Percentiles rank a stretch among this genome's conserved stretches.
phyloP scores from a whole-genome alignment of 345 rosid genomes.

The Syzygium grande region DNA sequence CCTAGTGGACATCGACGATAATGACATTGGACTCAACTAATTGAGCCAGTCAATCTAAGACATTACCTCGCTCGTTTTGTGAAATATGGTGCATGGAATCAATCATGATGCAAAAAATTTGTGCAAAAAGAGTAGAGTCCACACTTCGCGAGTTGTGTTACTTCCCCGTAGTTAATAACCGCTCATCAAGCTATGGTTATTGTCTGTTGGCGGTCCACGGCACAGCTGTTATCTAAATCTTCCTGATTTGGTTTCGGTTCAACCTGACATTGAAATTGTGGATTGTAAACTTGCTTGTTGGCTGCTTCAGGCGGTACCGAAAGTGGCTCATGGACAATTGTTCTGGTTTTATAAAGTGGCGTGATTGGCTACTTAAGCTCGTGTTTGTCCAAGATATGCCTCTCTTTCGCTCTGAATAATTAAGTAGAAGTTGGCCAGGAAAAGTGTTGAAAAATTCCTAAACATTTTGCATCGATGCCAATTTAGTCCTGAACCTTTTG shows the following conservation, averaged over 20 bases:
- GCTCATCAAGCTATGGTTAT: background rate
- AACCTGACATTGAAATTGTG: background rate
- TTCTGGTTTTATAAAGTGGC: background rate
- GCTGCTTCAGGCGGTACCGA: background rate
- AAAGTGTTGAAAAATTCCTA: too few species aligned
- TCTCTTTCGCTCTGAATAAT: background rate
- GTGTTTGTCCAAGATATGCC: background rate
- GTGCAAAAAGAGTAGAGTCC: background rate
- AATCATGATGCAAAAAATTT: background rate
- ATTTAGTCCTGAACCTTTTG: too few species aligned
- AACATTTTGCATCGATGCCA: too few species aligned
- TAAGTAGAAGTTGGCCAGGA: background rate
- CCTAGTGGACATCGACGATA: background rate
- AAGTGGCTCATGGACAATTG: background rate
- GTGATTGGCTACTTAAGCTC: background rate
- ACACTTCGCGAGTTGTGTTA: background rate
- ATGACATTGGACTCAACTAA: background rate
- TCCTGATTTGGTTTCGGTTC: background rate
- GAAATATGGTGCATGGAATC: background rate
- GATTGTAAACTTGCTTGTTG: background rate
- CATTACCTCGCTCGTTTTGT: background rate
- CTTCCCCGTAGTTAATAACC: background rate
- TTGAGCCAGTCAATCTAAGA: background rate
- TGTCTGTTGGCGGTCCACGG: background rate
- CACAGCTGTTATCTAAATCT: background rate